Base-by-base conservation (phyloP, 1,139 yeast species). In the Zhuliangozyma blackwelliae region DNA sequence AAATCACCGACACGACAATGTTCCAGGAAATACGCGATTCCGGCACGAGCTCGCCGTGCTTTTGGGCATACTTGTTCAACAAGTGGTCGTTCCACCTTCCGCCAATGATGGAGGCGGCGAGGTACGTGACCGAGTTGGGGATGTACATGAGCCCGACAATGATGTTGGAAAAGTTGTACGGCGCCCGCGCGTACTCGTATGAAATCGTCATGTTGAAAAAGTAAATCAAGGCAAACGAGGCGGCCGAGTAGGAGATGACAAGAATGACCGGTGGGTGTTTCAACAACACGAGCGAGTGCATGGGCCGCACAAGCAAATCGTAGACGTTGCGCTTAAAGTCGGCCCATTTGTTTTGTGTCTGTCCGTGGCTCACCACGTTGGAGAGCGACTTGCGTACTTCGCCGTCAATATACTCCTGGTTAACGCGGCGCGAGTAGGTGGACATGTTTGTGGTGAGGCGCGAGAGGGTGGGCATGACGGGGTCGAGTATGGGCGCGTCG, bases 1-100 rank as follows among this genome's bases (percentile, higher is more conserved):
- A 49, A 0, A 70, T 55, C 3, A 83, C 79, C 0, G 95, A 92
- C 13, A 75, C 51, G 20, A 79, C 76, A 11, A 86, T 75, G 51
- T 87, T 87, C 68, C 82, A 81, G 1, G 92, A 84, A 13, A 87
- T 68, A 45, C 96, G 68, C 2, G 90, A 79, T 53, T 88, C 96
- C 0, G 96, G 94, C 2, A 75, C 75, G 34, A 79, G 52, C 31
- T 73, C 75, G 2, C 92, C 92, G 44, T 83, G 75, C 37, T 64
- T 66, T 30, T 61, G 57, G 34, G 79, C 79, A 47, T 80, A 78
- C 22, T 70, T 65, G 34, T 62, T 67, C 33, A 86, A 61, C 30
- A 85, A 61, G 28, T 61, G 55, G 57, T 88, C 96, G 40, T 80
- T 80, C 85, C 92, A 87, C 44, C 72, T 70, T 1, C 96, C 96